phyloP scores from a whole-genome alignment of 257 asterid genomes.

The Marsdenia floribunda region DNA sequence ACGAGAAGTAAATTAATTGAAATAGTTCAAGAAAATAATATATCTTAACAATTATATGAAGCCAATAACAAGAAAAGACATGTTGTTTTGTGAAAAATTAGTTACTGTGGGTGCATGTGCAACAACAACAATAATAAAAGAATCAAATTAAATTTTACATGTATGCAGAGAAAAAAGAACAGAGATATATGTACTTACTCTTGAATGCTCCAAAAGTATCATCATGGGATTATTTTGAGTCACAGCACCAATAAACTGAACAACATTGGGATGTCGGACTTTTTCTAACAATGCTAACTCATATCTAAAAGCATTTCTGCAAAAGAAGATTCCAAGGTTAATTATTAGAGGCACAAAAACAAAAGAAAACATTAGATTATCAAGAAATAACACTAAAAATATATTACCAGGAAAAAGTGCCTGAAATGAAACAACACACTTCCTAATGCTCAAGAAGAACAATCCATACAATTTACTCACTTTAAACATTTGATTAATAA shows the following conservation, averaged over 20 bases:
- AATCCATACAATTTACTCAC: neutral
- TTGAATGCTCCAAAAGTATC: conserved; percentile 82
- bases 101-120: neutral
- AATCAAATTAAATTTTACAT: neutral
- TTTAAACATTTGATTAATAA: neutral
- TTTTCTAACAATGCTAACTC: conserved; percentile 82
- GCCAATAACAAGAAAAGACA: neutral
- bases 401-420: neutral
- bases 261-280: conserved; percentile 96
- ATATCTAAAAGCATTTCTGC: conserved; percentile 82
- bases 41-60: neutral
- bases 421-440: neutral
- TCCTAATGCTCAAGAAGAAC: neutral
- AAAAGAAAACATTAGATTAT: neutral
- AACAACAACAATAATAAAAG: neutral
- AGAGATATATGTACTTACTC: conserved; percentile 49
- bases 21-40: neutral
- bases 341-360: neutral
- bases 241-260: conserved; percentile 98
- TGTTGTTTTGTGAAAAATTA: neutral
- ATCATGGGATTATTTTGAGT: conserved; percentile 97
- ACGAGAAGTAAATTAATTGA: neutral
- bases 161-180: conserved; percentile 17
- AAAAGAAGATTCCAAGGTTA: conserved; percentile 4
- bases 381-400: neutral